Conservation (phyloP, 2,329 filamentous ascomycete species). For the Alternaria sp. region DNA sequence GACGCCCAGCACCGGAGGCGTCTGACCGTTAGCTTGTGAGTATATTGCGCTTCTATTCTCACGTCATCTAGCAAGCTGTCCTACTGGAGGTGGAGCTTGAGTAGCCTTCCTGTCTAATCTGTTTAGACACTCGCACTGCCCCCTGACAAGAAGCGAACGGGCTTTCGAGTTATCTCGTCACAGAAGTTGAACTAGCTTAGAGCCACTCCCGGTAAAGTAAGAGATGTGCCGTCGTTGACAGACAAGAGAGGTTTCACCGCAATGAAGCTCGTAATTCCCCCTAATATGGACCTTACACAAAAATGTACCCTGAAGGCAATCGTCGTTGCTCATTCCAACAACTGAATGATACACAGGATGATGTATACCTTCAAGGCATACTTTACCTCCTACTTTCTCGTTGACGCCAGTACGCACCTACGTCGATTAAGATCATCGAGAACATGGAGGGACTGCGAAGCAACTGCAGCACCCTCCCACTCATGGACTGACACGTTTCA, state of each 20-base stretch:
- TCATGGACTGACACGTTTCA: background rate
- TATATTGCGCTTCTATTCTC: too few relatives aligned
- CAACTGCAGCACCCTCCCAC: background rate
- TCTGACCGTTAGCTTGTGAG: too few relatives aligned
- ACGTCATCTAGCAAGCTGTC: too few relatives aligned
- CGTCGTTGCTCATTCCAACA: background rate
- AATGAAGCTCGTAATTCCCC: background rate
- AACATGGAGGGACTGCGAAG: background rate
- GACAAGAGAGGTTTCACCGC: background rate
- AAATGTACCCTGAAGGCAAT: too few relatives aligned
- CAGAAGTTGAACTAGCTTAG: background rate
- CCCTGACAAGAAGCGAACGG: background rate
- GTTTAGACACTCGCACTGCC: too few relatives aligned
- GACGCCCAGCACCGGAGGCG: too few relatives aligned
- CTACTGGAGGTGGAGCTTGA: too few relatives aligned
- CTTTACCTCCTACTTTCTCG: background rate
- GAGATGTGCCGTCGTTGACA: background rate
- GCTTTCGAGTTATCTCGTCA: background rate
- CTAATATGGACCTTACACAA: too few relatives aligned
- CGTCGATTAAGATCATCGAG: background rate
- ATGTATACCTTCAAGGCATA: background rate
- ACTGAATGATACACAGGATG: background rate
- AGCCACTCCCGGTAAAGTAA: background rate
- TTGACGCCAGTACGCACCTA: background rate
- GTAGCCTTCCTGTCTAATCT: too few relatives aligned